These are phyloP conservation scores for Paraconiothyrium sp. DNA, from an alignment of 2,329 filamentous ascomycete genomes.

Conservation along the genomic window DNA sequence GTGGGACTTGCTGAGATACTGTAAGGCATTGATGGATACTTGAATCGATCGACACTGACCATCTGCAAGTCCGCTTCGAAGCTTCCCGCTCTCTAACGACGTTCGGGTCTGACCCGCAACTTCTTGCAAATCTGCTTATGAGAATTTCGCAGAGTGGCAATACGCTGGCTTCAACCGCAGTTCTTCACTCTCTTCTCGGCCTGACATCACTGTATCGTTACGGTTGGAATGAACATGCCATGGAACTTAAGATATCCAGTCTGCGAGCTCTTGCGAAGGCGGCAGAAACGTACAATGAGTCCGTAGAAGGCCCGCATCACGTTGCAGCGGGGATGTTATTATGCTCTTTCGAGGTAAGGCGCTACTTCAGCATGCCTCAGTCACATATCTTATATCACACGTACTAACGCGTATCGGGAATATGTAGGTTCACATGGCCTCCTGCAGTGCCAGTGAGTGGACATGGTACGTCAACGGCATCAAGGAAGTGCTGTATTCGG, in stretches of 20 bases:
- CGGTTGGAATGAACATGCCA: conserved; percentile 23
- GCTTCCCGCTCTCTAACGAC: conserved; percentile 18
- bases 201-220: conserved; percentile 25
- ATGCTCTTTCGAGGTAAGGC: conserved; percentile 24
- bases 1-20: conserved; percentile 20
- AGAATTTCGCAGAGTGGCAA: conserved; percentile 16
- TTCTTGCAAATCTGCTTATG: conserved; percentile 16
- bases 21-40: background rate
- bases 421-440: conserved; percentile 21
- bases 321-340: conserved; percentile 26
- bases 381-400: background rate
- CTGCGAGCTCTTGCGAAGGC: conserved; percentile 18
- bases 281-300: conserved; percentile 5
- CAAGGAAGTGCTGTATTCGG: conserved; percentile 20
- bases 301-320: conserved; percentile 22
- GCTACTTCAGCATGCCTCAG: background rate
- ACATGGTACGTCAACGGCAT: conserved; percentile 23
- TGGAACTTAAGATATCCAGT: conserved; percentile 22
- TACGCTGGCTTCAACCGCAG: conserved; percentile 20
- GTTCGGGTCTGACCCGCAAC: conserved; percentile 15
- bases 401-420: background rate
- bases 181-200: conserved; percentile 22
- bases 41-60: background rate
- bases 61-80: conserved; percentile 7
- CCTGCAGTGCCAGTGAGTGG: conserved; percentile 27